A percentile compares a stretch with the other conserved stretches of the same genome.
These are phyloP conservation scores for Linnemannia hyalina DNA, from an alignment of 192 early-diverging fungal species.

Conservation along the genomic window DNA sequence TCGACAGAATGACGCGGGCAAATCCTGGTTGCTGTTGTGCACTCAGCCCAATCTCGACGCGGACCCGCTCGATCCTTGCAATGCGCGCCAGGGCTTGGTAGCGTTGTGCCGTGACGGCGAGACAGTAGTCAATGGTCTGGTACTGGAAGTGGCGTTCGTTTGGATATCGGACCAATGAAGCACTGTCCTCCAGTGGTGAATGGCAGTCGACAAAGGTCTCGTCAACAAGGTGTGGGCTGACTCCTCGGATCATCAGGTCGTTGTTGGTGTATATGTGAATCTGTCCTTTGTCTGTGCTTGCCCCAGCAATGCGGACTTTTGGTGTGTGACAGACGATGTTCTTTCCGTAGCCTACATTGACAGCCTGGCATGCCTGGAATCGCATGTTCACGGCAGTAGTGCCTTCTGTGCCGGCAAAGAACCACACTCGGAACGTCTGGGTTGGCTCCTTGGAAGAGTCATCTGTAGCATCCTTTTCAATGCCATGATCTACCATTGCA, in stretches of 20 bases:
- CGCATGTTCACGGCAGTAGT: conserved; percentile 14
- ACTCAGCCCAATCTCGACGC: conserved; percentile 36
- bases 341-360: conserved; percentile 42
- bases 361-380: conserved; percentile 30
- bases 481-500: not conserved
- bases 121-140: conserved; percentile 25
- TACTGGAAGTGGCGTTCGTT: conserved; percentile 26
- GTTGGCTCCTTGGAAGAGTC: not conserved
- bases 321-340: conserved; percentile 40
- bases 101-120: conserved; percentile 34
- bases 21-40: conserved; percentile 47
- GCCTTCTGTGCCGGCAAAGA: conserved; percentile 41
- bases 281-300: conserved; percentile 23
- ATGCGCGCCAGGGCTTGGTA: conserved; percentile 45
- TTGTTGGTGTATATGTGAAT: conserved; percentile 33
- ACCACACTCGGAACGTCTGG: conserved; percentile 30
- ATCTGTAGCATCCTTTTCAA: not conserved
- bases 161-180: conserved; percentile 5
- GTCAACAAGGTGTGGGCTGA: conserved; percentile 13
- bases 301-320: conserved; percentile 22
- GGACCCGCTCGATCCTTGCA: conserved; percentile 47
- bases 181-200: conserved; percentile 4
- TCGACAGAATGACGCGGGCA: conserved; percentile 25
- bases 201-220: conserved; percentile 8
- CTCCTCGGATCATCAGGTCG: conserved; percentile 34